Evolutionary conservation across 2,329 filamentous ascomycete genomes (phyloP).

Genomic region (Aspergillus intermedius): DNA sequence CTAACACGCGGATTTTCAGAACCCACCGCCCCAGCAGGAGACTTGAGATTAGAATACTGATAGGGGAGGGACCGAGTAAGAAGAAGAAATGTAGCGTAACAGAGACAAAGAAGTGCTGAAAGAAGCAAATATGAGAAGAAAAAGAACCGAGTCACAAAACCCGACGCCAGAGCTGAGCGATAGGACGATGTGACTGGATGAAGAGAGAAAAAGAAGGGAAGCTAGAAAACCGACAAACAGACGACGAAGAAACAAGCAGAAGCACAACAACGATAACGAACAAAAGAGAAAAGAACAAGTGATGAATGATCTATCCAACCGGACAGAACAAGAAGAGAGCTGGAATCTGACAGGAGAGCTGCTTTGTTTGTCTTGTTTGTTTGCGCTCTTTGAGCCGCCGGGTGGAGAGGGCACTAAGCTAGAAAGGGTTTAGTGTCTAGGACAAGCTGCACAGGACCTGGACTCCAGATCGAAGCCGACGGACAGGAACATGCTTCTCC

Average conservation of each 20-base stretch:
- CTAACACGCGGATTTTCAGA: neutral
- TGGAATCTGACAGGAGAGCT: neutral
- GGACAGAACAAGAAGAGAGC: slow-evolving; percentile 9
- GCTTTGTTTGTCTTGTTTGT: neutral
- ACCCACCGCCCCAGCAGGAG: too few species aligned
- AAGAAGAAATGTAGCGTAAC: neutral
- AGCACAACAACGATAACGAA: slow-evolving; percentile 7
- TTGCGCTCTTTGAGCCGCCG: too few species aligned
- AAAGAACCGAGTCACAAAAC: slow-evolving; percentile 2
- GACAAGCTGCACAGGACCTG: too few species aligned
- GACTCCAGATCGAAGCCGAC: too few species aligned
- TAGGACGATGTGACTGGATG: slow-evolving; percentile 8
- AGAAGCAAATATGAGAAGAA: slow-evolving; percentile 6
- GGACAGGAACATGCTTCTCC: too few species aligned
- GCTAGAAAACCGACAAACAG: neutral
- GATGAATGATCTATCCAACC: neutral
- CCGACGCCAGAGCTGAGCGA: neutral
- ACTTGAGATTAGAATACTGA: neutral
- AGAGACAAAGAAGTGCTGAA: neutral
- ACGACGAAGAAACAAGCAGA: slow-evolving; percentile 5
- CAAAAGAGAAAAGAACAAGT: slow-evolving; percentile 2
- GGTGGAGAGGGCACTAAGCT: too few species aligned
- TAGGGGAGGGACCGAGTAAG: neutral
- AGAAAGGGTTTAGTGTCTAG: too few species aligned
- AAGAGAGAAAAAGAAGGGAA: slow-evolving; percentile 10